Base-by-base conservation (phyloP, 139 green algal species). In the Coccomyxa sp. region DNA sequence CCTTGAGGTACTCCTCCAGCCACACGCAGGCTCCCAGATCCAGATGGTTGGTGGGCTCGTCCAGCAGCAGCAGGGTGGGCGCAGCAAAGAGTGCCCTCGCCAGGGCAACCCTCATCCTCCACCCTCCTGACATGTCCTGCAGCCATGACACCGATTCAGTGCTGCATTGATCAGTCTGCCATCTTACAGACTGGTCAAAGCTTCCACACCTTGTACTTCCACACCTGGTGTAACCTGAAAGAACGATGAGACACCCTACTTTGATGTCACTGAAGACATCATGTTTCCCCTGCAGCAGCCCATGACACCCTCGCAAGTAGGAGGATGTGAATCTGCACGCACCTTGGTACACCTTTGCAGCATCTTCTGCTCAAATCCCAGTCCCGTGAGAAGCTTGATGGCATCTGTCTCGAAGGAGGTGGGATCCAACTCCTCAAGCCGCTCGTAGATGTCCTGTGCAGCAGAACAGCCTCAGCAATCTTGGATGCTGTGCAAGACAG, bases 321-420 rank as follows among this genome's bases (percentile, higher is more conserved):
- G n/a, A n/a, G n/a, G n/a, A n/a, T n/a, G n/a, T n/a, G n/a, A n/a
- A n/a, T n/a, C n/a, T n/a, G n/a, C n/a, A n/a, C n/a, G n/a, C 50
- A 90, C 87, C 70, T 76, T 70, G 72, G 82, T 87, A 14, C 29
- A 41, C 70, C 75, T 74, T 4, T 78, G 74, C 78, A 86, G 86
- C 90, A 94, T 95, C 74, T 85, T 75, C 38, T 83, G 80, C 34
- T 69, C 79, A 82, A 97, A 97, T 77, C 92, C 91, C 39, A 97
- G 87, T 14, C 92, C 92, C 74, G 93, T 86, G 73, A 97, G 84
- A 74, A 97, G 84, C 79, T 88, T 83, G 22, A 85, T 84, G 1
- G 90, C 90, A 41, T 50, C 58, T 69, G 74, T 80, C 84, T 91
- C 87, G 81, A 90, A 90, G 31, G 82, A 92, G 81, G 82, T 78